Base-by-base conservation (phyloP, 345 rosid species). In the Moricandia moricandioides region DNA sequence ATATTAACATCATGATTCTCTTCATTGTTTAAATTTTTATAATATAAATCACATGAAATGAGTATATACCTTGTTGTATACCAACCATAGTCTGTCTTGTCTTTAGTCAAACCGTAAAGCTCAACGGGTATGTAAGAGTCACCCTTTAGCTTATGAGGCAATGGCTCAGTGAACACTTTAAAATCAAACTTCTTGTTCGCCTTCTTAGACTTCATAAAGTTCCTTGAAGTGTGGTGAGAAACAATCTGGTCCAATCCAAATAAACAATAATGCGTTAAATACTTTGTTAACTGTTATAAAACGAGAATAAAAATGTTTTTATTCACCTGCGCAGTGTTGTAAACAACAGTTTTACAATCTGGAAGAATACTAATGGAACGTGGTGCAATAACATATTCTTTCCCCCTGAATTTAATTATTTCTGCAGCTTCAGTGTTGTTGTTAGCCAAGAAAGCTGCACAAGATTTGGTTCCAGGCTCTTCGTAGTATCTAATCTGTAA, bases 371-470 rank as follows among this genome's bases (percentile, higher is more conserved):
- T 92, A 56, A 90, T 91, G 62, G 98, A 93, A 5, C 77, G 87
- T 7, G 86, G 67, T 0, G 97, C 90, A 4, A 93, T 67, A 74
- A 69, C 34, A 69, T 82, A 87, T 1, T 87, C 75, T 10, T 31
- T 24, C 1, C 94, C 94, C 73, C 71, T 84, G 81, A 96, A 96
- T 11, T 52, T 76, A 4, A 85, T 70, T 6, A 78, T 79, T 9
- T 75, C 81, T 17, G 79, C 78, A 1, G 12, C 16, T 72, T 61
- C 71, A 1, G 88, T 87, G 84, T 80, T 66, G 71, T 91, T 96
- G 82, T 92, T 96, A 43, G 95, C 66, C 82, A 69, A 96, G 66
- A 86, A 92, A 96, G 98, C 99, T 0, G 91, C 89, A 78, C 98
- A 96, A 14, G 34, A 7, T 55, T 83, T 71, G 4, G 83, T 77